These are phyloP conservation scores for Leishmania martiniquensis DNA, from an alignment of 208 protist genomes.

Conservation along the genomic window DNA sequence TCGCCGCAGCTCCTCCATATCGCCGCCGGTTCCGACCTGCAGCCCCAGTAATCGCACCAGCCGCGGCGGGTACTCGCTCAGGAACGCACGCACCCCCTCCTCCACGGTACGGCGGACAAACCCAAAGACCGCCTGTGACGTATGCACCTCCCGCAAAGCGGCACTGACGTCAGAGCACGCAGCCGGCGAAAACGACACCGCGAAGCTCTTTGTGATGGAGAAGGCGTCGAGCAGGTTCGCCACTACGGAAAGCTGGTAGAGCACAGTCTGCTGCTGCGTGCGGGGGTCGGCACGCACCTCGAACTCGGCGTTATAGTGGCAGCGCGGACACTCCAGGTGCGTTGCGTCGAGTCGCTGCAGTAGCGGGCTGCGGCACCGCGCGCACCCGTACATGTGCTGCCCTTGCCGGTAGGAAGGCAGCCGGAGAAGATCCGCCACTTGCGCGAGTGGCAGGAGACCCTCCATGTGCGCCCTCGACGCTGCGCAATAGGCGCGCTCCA, in stretches of 20 bases:
- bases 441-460: constrained; percentile 32
- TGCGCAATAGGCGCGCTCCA: constrained; percentile 31
- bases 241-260: constrained; percentile 68
- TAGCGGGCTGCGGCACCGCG: constrained; percentile 51
- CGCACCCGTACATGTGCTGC: constrained; percentile 54
- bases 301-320: constrained; percentile 82
- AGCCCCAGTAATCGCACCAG: constrained; percentile 40
- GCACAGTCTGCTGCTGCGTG: constrained; percentile 53
- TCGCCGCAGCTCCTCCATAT: constrained; percentile 32
- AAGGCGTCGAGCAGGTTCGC: constrained; percentile 59
- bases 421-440: constrained; percentile 43
- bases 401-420: constrained; percentile 37
- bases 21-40: constrained; percentile 53
- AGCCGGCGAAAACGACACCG: constrained; percentile 33
- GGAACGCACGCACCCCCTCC: constrained; percentile 55
- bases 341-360: constrained; percentile 39
- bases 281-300: constrained; percentile 41
- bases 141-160: constrained; percentile 41
- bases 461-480: constrained; percentile 27
- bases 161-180: constrained; percentile 30
- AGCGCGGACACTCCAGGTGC: constrained; percentile 55
- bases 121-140: constrained; percentile 19
- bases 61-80: constrained; percentile 40
- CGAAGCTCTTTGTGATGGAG: constrained; percentile 53
- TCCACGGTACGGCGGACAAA: constrained; percentile 49